phyloP scores from a whole-genome alignment of 805 yeast species.

The Spathaspora hagerdaliae region DNA sequence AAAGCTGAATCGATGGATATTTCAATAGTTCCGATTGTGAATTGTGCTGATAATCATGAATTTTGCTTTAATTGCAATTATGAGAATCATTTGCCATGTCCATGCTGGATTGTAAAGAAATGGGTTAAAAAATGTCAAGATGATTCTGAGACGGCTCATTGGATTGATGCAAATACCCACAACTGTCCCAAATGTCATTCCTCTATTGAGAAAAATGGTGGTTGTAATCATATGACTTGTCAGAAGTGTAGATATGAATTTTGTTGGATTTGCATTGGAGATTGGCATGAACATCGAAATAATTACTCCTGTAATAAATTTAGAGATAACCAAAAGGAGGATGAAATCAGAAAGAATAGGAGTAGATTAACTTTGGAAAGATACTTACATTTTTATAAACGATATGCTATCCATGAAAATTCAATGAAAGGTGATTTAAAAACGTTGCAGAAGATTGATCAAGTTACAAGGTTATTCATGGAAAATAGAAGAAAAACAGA shows the following conservation, averaged over 20 bases:
- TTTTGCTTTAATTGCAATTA: slow-evolving; percentile 76
- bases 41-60: slow-evolving; percentile 60
- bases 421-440: slow-evolving; percentile 70
- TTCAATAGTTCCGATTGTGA: slow-evolving; percentile 56
- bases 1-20: slow-evolving; percentile 7
- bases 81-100: slow-evolving; percentile 82
- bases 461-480: slow-evolving; percentile 62
- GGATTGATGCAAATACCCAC: slow-evolving; percentile 84
- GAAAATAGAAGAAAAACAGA: slow-evolving; percentile 25
- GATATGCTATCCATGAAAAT: slow-evolving; percentile 71
- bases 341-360: slow-evolving; percentile 36
- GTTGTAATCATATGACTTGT: slow-evolving; percentile 96
- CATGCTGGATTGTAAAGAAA: slow-evolving; percentile 60
- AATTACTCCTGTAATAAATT: slow-evolving; percentile 65
- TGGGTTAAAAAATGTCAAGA: slow-evolving; percentile 83
- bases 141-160: slow-evolving; percentile 82
- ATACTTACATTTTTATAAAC: slow-evolving; percentile 70
- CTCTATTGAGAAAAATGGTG: slow-evolving; percentile 88
- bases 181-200: slow-evolving; percentile 80
- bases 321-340: slow-evolving; percentile 27
- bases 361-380: slow-evolving; percentile 52
- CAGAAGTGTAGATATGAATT: slow-evolving; percentile 71
- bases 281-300: slow-evolving; percentile 69
- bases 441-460: slow-evolving; percentile 60
- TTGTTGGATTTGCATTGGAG: slow-evolving; percentile 88